phyloP scores from a whole-genome alignment of 1,139 yeast species.

The Debaryomycetaceae sp. region DNA sequence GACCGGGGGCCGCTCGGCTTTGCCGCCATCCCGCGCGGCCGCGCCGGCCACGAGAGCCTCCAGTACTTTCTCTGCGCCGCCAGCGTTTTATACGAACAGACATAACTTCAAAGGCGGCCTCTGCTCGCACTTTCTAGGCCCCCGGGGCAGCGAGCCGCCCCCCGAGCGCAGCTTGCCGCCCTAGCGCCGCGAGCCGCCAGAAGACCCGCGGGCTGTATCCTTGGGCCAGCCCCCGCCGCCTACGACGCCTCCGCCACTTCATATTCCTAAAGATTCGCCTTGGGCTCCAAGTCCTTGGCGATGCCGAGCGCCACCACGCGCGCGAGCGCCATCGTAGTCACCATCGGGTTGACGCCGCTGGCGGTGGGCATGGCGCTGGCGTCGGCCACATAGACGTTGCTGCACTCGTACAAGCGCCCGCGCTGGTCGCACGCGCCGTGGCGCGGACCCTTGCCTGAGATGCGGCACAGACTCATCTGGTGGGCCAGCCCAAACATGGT shows the following conservation, averaged over 20 bases:
- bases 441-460: conserved; percentile 46
- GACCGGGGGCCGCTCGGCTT: conserved; percentile 73
- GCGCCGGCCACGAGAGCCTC: conserved; percentile 32
- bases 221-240: too few species aligned
- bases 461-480: conserved; percentile 58
- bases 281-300: conserved; percentile 29
- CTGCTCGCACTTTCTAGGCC: too few species aligned
- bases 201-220: too few species aligned
- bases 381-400: conserved; percentile 53
- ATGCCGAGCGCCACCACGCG: conserved; percentile 34
- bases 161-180: too few species aligned
- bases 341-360: conserved; percentile 57
- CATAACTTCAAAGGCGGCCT: conserved; percentile 1
- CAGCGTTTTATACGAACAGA: conserved; percentile 36
- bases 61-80: conserved; percentile 40
- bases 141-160: too few species aligned
- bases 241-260: too few species aligned
- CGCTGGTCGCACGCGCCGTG: conserved; percentile 46
- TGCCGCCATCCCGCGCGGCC: conserved; percentile 41
- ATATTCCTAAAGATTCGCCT: conserved; percentile 27
- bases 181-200: too few species aligned
- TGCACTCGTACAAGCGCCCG: conserved; percentile 52
- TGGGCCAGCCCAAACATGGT: conserved; percentile 51
- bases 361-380: conserved; percentile 57
- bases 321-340: conserved; percentile 39